Evolutionary conservation across 2,329 filamentous ascomycete genomes (phyloP), one percentile per base, ranked within the genome.

Genomic region (Allantophomopsis cytisporea): DNA sequence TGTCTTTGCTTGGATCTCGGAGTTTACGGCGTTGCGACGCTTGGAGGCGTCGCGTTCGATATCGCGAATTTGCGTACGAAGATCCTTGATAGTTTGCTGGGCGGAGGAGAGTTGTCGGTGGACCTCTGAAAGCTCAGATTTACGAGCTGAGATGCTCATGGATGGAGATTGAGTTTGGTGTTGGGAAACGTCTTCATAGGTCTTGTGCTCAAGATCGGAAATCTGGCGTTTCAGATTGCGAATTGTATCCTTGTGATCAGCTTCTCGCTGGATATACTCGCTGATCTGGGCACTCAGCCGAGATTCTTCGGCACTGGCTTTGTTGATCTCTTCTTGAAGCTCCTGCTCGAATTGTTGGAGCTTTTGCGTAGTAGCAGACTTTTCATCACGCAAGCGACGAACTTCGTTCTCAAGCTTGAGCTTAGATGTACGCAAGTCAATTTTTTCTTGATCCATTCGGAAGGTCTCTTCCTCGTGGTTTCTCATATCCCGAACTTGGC

Each of bases 331-430:
- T 31, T 41, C 23, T 37, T 37, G 17, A 11, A 41, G 30, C 18
- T 31, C 21, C 18, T 21, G 33, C 20, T 37, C 35, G 3, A 21
- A 17, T 13, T 35, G 14, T 15, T 35, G 14, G 10, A 18, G 32
- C 32, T 39, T 14, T 17, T 35, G 31, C 16, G 32, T 17, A 15
- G 23, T 14, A 11, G 32, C 31, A 40, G 64, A 66, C 49, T 76
- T 79, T 52, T 85, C 80, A 7, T 81, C 75, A 38, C 66, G 73
- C 13, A 83, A 60, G 11, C 76, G 67, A 33, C 75, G 73, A 13
- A 82, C 63, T 50, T 85, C 80, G 43, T 64, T 69, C 45, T 85
- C 80, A 14, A 83, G 66, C 50, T 76, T 80, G 45, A 76, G 61
- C 53, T 79, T 81, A n/a, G 72, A 61, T 20, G 76, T 75, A 14